Evolutionary conservation across 768 basidiomycete species (phyloP), one percentile per base, ranked within the genome.

Genomic region (Amanita polypyramis): DNA sequence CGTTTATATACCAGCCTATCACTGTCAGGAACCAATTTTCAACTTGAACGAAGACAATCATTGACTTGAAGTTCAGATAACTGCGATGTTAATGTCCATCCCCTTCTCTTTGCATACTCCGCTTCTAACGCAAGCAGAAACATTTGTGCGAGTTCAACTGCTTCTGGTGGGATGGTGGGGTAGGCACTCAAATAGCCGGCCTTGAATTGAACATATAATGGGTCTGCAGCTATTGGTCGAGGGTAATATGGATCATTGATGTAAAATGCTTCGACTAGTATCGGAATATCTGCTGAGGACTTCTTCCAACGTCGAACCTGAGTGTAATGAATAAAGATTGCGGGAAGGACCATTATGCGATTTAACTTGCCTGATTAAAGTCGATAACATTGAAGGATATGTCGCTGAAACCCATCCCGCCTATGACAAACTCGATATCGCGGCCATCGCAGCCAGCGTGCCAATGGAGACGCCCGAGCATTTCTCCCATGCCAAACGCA

Each of bases 231-330:
- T 46, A 47, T 52, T 9, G 63, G 56, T 21, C 59, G 57, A 39
- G 63, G 62, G 53, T 60, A 65, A 50, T 65, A 65, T 2, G 63
- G 64, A 45, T 64, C 63, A 47, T 65, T 63, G 32, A 15, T 36
- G 44, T 55, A 62, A 43, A 60, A 61, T 9, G 60, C 52, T 17
- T 58, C 53, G 25, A 62, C 58, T 15, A 64, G 56, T 19, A 34
- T 11, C 3, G 42, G 50, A 17, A 64, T 54, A n/a, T n/a, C 8
- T 55, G 51, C 4, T 51, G n/a, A n/a, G n/a, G n/a, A n/a, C n/a
- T n/a, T n/a, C n/a, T n/a, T n/a, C n/a, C n/a, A n/a, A n/a, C n/a
- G n/a, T n/a, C n/a, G n/a, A n/a, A n/a, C n/a, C n/a, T n/a, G n/a
- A n/a, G n/a, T n/a, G n/a, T n/a, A n/a, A n/a, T n/a, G n/a, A n/a